These are phyloP conservation scores for Rubia tinctorum DNA, from an alignment of 305 asterid species.

Conservation along the genomic window DNA sequence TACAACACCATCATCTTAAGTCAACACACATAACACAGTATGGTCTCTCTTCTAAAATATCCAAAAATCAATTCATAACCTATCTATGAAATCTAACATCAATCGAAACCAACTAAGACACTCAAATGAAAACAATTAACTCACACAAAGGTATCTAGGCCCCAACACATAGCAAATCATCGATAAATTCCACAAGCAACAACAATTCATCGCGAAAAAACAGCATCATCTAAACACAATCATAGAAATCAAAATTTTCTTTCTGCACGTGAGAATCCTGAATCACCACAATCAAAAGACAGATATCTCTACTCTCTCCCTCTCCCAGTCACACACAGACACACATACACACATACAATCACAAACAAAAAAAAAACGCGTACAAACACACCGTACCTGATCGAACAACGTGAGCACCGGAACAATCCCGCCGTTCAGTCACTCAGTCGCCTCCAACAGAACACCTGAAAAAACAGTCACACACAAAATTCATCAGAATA, in stretches of 20 bases:
- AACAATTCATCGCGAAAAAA: background rate
- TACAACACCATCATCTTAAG: background rate
- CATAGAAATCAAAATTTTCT: background rate
- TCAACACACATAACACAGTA: background rate
- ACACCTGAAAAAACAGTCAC: background rate
- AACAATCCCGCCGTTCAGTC: background rate
- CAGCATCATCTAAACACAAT: background rate
- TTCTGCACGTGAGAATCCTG: conserved; percentile 6
- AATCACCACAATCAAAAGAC: background rate
- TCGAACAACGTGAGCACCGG: background rate
- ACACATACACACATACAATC: background rate
- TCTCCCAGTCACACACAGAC: background rate
- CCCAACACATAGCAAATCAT: background rate
- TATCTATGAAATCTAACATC: background rate
- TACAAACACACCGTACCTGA: background rate
- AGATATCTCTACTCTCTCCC: background rate
- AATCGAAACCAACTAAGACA: background rate
- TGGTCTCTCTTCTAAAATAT: background rate
- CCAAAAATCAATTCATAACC: background rate
- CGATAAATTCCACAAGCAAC: background rate
- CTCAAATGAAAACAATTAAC: background rate
- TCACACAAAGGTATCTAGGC: background rate
- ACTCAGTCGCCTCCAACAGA: background rate
- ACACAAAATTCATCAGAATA: background rate
- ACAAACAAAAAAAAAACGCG: background rate